A percentile compares a stretch with the other conserved stretches of the same genome.
Conservation (phyloP, 192 early-diverging fungal genomes). For the Thamnidium elegans region DNA sequence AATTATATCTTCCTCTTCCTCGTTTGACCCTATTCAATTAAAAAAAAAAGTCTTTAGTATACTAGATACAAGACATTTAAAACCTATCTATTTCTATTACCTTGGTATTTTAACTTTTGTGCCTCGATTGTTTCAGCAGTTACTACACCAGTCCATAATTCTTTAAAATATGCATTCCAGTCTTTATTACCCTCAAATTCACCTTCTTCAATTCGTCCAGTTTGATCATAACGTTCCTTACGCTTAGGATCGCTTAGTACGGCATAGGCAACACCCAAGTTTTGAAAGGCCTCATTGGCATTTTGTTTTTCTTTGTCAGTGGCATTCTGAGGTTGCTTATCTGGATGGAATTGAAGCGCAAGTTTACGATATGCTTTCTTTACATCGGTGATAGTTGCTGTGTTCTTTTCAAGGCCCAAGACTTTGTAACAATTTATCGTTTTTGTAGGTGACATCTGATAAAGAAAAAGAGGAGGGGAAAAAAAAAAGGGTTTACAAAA, state of each 20-base stretch:
- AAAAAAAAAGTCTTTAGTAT: background rate
- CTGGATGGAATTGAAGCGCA: constrained; percentile 85
- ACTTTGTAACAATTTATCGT: constrained; percentile 21
- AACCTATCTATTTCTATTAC: constrained; percentile 18
- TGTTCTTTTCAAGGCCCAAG: constrained; percentile 18
- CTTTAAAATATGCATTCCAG: constrained; percentile 82
- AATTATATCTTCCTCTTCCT: constrained; percentile 71
- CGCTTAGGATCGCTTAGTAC: constrained; percentile 67
- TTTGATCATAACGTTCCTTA: constrained; percentile 70
- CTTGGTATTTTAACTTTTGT: constrained; percentile 69
- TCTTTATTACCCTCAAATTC: constrained; percentile 48
- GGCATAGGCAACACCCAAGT: constrained; percentile 70
- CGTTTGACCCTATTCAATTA: constrained; percentile 55
- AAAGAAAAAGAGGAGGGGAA: background rate
- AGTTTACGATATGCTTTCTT: constrained; percentile 88
- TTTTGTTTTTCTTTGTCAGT: constrained; percentile 56
- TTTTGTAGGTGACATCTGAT: background rate
- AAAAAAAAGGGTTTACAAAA: background rate
- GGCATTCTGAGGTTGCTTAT: constrained; percentile 68
- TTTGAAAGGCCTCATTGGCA: constrained; percentile 71
- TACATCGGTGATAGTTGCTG: constrained; percentile 70
- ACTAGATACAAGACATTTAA: background rate
- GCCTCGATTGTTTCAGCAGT: constrained; percentile 71
- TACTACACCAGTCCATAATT: constrained; percentile 72
- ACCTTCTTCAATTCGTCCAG: constrained; percentile 54